Conservation (phyloP, 106 monocot genomes). For the Dendrobium chrysotoxum region DNA sequence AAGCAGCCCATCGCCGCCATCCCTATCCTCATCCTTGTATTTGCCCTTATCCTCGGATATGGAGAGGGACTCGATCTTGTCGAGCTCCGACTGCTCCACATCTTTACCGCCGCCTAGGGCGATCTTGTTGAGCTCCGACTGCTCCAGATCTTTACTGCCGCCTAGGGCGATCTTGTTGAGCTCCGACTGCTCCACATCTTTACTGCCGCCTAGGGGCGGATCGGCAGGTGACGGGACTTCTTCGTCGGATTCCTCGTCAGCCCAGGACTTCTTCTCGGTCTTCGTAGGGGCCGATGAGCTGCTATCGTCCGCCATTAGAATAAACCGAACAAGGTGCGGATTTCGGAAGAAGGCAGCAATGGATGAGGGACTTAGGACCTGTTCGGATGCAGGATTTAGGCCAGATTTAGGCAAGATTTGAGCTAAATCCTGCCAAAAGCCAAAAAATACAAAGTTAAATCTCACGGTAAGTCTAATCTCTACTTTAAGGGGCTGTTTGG, state of each 20-base stretch:
- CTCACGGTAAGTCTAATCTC: too few relatives aligned
- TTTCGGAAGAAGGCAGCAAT: neutral
- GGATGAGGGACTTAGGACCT: neutral
- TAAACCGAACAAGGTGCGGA: neutral
- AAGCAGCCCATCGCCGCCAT: slow-evolving; percentile 20
- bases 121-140: slow-evolving; percentile 11
- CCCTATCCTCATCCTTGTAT: neutral
- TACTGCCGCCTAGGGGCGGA: neutral
- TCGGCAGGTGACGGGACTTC: slow-evolving; percentile 6
- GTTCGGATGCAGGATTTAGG: too few relatives aligned
- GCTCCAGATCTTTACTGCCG: neutral
- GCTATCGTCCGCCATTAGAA: slow-evolving; percentile 20
- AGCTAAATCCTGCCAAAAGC: too few relatives aligned
- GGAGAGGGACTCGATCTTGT: slow-evolving; percentile 27
- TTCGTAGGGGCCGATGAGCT: slow-evolving; percentile 11
- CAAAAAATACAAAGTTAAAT: too few relatives aligned
- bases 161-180: slow-evolving; percentile 12
- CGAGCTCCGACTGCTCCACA: neutral
- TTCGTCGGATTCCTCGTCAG: slow-evolving; percentile 32
- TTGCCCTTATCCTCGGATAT: slow-evolving; percentile 20
- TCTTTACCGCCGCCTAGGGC: neutral
- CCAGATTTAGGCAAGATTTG: too few relatives aligned
- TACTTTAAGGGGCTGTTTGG: too few relatives aligned
- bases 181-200: neutral
- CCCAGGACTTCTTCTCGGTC: slow-evolving; percentile 36